phyloP scores from a whole-genome alignment of 208 protist species.

The Phytomonas serpens region DNA sequence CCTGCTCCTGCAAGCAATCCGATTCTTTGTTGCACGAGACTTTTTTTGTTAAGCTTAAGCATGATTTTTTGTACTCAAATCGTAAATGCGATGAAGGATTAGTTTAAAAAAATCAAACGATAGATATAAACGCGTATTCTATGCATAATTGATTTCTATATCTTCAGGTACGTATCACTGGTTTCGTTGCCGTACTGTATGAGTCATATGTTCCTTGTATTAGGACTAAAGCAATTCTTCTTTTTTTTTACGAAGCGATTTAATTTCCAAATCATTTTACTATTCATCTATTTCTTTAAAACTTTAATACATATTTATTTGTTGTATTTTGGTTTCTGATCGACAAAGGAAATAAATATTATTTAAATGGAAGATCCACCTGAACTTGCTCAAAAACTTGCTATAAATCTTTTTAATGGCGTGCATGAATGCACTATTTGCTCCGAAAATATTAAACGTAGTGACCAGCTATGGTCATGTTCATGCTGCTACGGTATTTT shows the following conservation, averaged over 20 bases:
- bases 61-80: background rate
- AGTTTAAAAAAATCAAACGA: background rate
- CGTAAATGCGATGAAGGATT: background rate
- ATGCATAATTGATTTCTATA: background rate
- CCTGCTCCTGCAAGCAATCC: slow-evolving; percentile 73
- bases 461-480: slow-evolving; percentile 56
- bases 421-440: slow-evolving; percentile 70
- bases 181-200: background rate
- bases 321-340: no score
- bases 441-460: slow-evolving; percentile 36
- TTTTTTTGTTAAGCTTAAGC: slow-evolving; percentile 36
- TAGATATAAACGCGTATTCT: background rate
- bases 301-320: no score
- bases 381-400: slow-evolving; percentile 27
- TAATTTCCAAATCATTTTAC: background rate
- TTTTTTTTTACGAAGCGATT: background rate
- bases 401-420: slow-evolving; percentile 36
- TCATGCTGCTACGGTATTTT: slow-evolving; percentile 59
- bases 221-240: background rate
- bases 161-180: background rate
- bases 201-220: background rate
- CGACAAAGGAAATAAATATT: background rate
- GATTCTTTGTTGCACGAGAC: slow-evolving; percentile 63
- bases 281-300: background rate
- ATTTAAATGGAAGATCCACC: slow-evolving; percentile 5